A percentile compares a stretch with the other conserved stretches of the same genome.
phyloP scores from a whole-genome alignment of 805 yeast genomes.

The Kuraishia ogatae region DNA sequence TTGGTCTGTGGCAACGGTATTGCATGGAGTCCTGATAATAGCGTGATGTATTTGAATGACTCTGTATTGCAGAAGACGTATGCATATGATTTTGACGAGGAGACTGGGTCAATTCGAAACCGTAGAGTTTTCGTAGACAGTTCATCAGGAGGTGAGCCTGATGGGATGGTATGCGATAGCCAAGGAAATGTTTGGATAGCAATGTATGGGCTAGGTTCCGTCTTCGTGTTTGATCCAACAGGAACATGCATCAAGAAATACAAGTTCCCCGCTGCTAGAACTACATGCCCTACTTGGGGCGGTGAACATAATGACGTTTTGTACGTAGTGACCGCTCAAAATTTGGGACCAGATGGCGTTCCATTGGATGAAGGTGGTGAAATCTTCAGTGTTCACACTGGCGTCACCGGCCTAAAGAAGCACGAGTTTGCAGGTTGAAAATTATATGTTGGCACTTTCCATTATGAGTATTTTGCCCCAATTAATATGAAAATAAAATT shows the following conservation, averaged over 20 bases:
- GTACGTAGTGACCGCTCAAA: constrained; percentile 17
- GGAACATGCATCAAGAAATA: constrained; percentile 18
- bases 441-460: neutral
- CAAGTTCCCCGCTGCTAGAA: constrained; percentile 11
- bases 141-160: constrained; percentile 8
- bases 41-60: constrained; percentile 11
- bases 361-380: constrained; percentile 22
- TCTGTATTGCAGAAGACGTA: constrained; percentile 8
- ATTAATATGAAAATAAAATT: no score
- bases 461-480: neutral
- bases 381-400: constrained; percentile 16
- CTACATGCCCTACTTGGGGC: constrained; percentile 28
- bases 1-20: constrained; percentile 20
- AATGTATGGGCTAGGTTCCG: constrained; percentile 13
- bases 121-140: constrained; percentile 9
- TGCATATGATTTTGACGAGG: constrained; percentile 10
- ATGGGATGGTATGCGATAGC: constrained; percentile 11
- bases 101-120: constrained; percentile 8
- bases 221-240: constrained; percentile 14
- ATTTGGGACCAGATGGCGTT: constrained; percentile 4
- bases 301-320: constrained; percentile 18
- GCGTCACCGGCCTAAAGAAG: constrained; percentile 18
- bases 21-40: constrained; percentile 13
- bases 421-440: constrained; percentile 17
- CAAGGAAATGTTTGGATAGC: constrained; percentile 13